Evolutionary conservation across 192 early-diverging fungal genomes (phyloP), one percentile per base, ranked within the genome.

Genomic region (Geranomyces variabilis): DNA sequence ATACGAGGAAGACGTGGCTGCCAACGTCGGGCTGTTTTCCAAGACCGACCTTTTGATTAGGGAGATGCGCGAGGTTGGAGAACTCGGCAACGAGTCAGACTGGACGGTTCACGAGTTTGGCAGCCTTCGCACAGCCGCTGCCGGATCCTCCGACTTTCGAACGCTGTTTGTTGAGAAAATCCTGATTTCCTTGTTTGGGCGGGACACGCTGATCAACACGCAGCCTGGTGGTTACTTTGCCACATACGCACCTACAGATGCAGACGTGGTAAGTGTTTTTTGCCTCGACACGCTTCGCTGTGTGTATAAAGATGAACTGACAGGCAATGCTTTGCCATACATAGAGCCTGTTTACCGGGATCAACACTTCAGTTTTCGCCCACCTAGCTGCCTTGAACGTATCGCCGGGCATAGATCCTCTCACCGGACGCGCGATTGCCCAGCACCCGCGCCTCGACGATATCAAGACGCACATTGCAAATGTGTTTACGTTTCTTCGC

Each of bases 151-250:
- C 33, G 22, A 47, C 22, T 26, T 65, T 15, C 21, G 22, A 2
- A n/a, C 7, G 17, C 31, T 43, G 7, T 46, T 26, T 48, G 63
- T 48, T 9, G 66, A 67, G 22, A 26, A 47, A 30, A 41, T 53
- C 17, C 17, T 67, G 66, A 67, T 67, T 31, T 26, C 48, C 1
- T 31, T 67, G 29, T 55, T 67, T 24, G 66, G 51, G 1, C 31
- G 31, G 46, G 66, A 67, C 31, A 19, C 19, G 3, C 49, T 67
- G 7, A 34, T 67, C 26, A 67, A 67, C 34, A 47, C 51, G n/a
- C 66, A 67, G 34, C 66, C 19, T 24, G 66, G 66, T 19, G 66
- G 66, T 5, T 53, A 10, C 14, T 55, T 13, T 41, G 66, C 66
- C 66, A 15, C 46, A 21, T 67, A 55, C 22, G 66, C 15, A 24